Conservation (phyloP, 2,329 filamentous ascomycete genomes). For the Neofusicoccum umdonicola region DNA sequence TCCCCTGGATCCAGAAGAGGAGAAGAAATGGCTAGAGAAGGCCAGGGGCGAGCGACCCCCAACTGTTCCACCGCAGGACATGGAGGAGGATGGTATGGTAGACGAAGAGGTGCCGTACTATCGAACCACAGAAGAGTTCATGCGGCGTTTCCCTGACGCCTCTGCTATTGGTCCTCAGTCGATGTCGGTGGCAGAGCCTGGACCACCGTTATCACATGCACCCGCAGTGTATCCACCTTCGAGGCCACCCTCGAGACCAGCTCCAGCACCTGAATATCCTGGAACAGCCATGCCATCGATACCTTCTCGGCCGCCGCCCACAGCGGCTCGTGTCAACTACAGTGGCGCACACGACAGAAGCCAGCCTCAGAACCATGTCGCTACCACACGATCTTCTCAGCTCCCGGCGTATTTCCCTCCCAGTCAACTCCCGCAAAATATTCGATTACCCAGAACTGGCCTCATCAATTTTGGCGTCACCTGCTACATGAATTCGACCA, state of each 20-base stretch:
- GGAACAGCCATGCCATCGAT: constrained; percentile 56
- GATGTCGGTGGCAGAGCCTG: constrained; percentile 54
- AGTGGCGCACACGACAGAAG: constrained; percentile 70
- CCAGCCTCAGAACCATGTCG: constrained; percentile 30
- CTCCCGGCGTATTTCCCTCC: constrained; percentile 47
- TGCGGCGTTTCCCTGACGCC: constrained; percentile 75
- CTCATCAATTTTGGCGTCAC: constrained; percentile 77
- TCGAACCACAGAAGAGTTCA: constrained; percentile 77
- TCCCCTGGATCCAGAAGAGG: constrained; percentile 76
- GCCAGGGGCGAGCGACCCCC: constrained; percentile 65
- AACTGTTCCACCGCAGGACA: constrained; percentile 30
- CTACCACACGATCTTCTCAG: constrained; percentile 34
- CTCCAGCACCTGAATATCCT: constrained; percentile 46
- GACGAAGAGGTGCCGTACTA: constrained; percentile 44
- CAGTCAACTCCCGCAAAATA: constrained; percentile 42
- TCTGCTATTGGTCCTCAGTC: constrained; percentile 57
- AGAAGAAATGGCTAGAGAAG: constrained; percentile 75
- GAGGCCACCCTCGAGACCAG: constrained; percentile 28
- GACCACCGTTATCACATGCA: not conserved
- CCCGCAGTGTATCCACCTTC: constrained; percentile 28
- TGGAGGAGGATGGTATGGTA: constrained; percentile 30
- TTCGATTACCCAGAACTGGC: constrained; percentile 63
- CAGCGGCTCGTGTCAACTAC: constrained; percentile 65
- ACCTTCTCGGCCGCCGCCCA: constrained; percentile 59
- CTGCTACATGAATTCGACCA: constrained; percentile 89